Conservation (phyloP, 495 filamentous ascomycete genomes). For the Neurospora terricola region DNA sequence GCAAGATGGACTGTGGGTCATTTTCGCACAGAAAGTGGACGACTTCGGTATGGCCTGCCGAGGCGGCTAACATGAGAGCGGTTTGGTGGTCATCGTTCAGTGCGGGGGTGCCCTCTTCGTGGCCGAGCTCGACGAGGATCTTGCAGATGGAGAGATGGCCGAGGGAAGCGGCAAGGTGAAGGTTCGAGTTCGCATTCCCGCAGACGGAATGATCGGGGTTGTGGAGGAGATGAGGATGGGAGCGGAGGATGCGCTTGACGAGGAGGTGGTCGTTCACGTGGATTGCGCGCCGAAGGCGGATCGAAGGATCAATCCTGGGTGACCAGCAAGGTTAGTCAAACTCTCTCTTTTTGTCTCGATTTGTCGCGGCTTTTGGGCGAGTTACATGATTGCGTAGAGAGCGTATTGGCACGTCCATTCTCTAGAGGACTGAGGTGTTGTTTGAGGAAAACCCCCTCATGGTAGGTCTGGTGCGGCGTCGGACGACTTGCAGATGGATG, state of each 20-base stretch:
- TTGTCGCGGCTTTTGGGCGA: not conserved
- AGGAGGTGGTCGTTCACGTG: slow-evolving; percentile 58
- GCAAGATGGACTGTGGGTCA: slow-evolving; percentile 33
- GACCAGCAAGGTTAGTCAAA: not conserved
- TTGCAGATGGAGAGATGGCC: slow-evolving; percentile 54
- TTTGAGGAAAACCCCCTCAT: not conserved
- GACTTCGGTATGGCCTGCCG: slow-evolving; percentile 47
- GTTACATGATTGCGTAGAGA: not conserved
- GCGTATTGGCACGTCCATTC: not conserved
- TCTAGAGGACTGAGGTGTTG: not conserved
- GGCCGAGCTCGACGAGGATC: slow-evolving; percentile 41
- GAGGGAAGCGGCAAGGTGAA: slow-evolving; percentile 63
- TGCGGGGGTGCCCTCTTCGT: slow-evolving; percentile 50
- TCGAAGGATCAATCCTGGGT: slow-evolving; percentile 56
- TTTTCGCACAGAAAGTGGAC: slow-evolving; percentile 46
- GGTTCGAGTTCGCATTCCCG: slow-evolving; percentile 56
- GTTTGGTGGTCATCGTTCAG: slow-evolving; percentile 66
- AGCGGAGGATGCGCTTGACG: slow-evolving; percentile 60
- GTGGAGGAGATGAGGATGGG: slow-evolving; percentile 55
- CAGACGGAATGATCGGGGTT: slow-evolving; percentile 54
- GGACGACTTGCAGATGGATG: not conserved
- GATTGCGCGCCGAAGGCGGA: slow-evolving; percentile 64
- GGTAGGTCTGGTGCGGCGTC: not conserved
- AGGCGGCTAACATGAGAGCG: slow-evolving; percentile 54
- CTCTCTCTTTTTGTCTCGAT: not conserved